Evolutionary conservation across 345 rosid species (phyloP).

Genomic region (Ailanthus altissimus): DNA sequence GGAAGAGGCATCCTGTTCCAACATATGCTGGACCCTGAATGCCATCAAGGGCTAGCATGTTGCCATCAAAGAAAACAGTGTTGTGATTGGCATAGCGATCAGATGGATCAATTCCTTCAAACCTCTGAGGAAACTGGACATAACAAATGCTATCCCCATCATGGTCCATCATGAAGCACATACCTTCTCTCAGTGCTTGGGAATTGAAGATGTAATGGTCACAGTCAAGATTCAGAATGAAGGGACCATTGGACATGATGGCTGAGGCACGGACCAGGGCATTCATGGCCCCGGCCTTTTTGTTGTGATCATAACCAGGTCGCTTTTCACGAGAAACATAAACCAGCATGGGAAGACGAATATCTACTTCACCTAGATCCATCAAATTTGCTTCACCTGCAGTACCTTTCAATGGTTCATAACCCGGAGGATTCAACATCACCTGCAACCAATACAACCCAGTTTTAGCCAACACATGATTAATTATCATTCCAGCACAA

Average conservation of each 20-base stretch:
- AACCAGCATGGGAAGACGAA: conserved; percentile 80
- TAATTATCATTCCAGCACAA: not conserved
- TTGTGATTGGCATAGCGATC: conserved; percentile 85
- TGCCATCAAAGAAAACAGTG: conserved; percentile 81
- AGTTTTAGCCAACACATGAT: conserved; percentile 17
- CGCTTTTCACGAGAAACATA: conserved; percentile 84
- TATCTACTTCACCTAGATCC: conserved; percentile 63
- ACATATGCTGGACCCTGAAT: conserved; percentile 89
- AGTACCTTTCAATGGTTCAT: conserved; percentile 43
- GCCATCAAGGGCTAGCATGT: conserved; percentile 83
- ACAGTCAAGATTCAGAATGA: conserved; percentile 83
- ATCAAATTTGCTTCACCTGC: conserved; percentile 36
- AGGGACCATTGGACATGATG: conserved; percentile 85
- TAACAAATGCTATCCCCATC: conserved; percentile 62
- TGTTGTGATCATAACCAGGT: conserved; percentile 87
- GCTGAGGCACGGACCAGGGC: conserved; percentile 83
- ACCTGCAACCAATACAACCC: conserved; percentile 42
- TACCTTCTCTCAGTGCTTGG: conserved; percentile 68
- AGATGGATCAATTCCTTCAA: conserved; percentile 85
- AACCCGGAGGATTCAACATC: conserved; percentile 70
- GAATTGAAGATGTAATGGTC: conserved; percentile 83
- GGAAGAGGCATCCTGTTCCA: conserved; percentile 89
- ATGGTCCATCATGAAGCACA: conserved; percentile 88
- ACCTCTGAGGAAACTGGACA: conserved; percentile 88
- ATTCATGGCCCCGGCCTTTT: conserved; percentile 96